phyloP scores from a whole-genome alignment of 1,284 basidiomycete species.

The Entoloma clypeatum region DNA sequence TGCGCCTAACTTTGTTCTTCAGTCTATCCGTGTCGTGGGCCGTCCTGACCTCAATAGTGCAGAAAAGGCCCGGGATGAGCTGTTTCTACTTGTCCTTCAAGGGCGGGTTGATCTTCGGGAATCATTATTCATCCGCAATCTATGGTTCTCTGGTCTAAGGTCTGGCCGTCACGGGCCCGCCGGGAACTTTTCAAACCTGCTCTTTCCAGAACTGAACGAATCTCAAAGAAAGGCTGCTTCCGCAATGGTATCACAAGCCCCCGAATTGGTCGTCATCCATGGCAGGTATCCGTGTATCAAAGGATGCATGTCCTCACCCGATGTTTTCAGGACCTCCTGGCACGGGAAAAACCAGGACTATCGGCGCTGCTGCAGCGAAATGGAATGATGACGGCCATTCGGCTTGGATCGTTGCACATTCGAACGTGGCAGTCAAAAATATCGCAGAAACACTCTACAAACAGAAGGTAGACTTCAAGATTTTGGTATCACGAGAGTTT shows the following conservation, averaged over 20 bases:
- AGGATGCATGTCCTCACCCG: not conserved
- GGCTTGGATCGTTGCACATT: slow-evolving; percentile 33
- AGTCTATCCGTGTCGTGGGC: slow-evolving; percentile 33
- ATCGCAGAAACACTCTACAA: slow-evolving; percentile 40
- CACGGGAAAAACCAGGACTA: slow-evolving; percentile 32
- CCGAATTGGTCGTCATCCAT: slow-evolving; percentile 30
- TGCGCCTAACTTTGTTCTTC: slow-evolving; percentile 18
- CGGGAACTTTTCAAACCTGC: not conserved
- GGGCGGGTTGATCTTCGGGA: slow-evolving; percentile 23
- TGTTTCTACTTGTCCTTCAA: slow-evolving; percentile 30
- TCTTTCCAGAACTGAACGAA: slow-evolving; percentile 23
- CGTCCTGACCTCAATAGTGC: slow-evolving; percentile 31
- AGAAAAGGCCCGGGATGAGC: slow-evolving; percentile 34
- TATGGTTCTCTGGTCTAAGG: slow-evolving; percentile 32
- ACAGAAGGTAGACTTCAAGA: slow-evolving; percentile 36
- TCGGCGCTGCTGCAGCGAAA: slow-evolving; percentile 26
- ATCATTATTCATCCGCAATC: slow-evolving; percentile 27
- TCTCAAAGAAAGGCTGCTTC: slow-evolving; percentile 28
- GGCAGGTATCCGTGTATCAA: slow-evolving; percentile 18
- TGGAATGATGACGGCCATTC: slow-evolving; percentile 19
- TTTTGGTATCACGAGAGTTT: slow-evolving; percentile 49
- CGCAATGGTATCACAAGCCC: slow-evolving; percentile 25
- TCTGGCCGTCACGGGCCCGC: not conserved
- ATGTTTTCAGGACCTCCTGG: slow-evolving; percentile 26
- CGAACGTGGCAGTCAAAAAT: slow-evolving; percentile 47